Evolutionary conservation across 2,329 filamentous ascomycete species (phyloP), one percentile per base, ranked within the genome.

Genomic region (Venturia aucupariae): DNA sequence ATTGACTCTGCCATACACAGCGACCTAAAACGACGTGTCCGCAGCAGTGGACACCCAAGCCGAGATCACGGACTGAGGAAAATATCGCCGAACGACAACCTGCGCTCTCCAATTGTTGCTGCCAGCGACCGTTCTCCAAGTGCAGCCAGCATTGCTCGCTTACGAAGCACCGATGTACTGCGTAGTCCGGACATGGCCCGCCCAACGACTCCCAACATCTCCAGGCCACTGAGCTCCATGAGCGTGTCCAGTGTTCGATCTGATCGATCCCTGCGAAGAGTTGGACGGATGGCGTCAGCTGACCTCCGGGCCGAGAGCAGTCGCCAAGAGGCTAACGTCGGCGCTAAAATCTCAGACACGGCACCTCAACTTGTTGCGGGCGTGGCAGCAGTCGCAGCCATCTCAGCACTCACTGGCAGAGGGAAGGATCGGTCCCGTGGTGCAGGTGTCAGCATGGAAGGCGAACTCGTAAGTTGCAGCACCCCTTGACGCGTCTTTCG

Each of bases 391-490:
- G 76, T 77, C 68, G 78, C 78, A 66, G 77, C 76, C 71, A 84
- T 81, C 71, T 82, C 82, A 70, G 91, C 77, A 89, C 88, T 65
- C 80, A n/a, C n/a, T n/a, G n/a, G n/a, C n/a, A 90, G 92, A 83
- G 89, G 90, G 80, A 92, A 91, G 79, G 87, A 85, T 78, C 90
- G 90, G 75, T 80, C 88, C 69, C 24, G 62, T 7, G 75, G 72
- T 74, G 88, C 86, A 4, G 75, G 72, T 74, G 88, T 86, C 81
- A 89, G 87, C 79, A 96, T 96, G 90, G 83, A 90, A 76, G 90
- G 96, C 82, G 88, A 96, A 79, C 96, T 90, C 80, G 92, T 96
- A 85, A 88, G 91, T 89, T 66, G 61, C 59, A 59, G 63, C 38
- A 38, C 24, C 65, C 30, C 51, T 61, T 15, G 46, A 32, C 60